Conservation (phyloP, 2,329 filamentous ascomycete species). For the Sarocladiaceae sp. region DNA sequence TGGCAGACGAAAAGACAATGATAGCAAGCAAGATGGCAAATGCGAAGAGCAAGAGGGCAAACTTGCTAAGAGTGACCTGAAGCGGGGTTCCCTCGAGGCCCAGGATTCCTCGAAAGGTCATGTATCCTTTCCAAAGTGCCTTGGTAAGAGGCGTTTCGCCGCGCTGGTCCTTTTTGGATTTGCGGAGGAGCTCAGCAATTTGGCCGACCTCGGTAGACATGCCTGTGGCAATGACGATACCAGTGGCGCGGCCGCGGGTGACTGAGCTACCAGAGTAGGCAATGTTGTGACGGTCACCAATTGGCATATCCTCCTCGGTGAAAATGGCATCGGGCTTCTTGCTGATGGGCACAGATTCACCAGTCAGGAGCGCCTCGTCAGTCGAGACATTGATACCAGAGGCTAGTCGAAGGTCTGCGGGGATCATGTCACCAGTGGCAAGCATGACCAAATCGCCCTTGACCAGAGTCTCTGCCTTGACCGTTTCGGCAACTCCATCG, state of each 20-base stretch:
- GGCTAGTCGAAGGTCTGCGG: conserved; percentile 60
- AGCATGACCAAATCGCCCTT: conserved; percentile 59
- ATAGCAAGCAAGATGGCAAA: conserved; percentile 58
- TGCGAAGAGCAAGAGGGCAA: conserved; percentile 73
- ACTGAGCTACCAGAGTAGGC: conserved; percentile 67
- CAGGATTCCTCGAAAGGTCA: conserved; percentile 46
- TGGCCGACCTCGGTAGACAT: conserved; percentile 71
- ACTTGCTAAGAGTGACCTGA: conserved; percentile 77
- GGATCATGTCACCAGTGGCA: conserved; percentile 61
- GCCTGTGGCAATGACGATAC: conserved; percentile 63
- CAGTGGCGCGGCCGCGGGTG: conserved; percentile 61
- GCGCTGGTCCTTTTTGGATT: conserved; percentile 39
- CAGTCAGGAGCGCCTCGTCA: conserved; percentile 69
- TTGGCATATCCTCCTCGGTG: conserved; percentile 46
- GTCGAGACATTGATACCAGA: conserved; percentile 68
- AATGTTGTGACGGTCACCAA: conserved; percentile 65
- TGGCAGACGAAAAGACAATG: conserved; percentile 55
- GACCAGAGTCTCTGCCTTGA: conserved; percentile 53
- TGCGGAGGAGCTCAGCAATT: conserved; percentile 64
- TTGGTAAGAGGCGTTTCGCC: conserved; percentile 36
- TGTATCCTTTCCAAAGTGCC: conserved; percentile 35
- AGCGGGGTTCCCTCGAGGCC: conserved; percentile 73
- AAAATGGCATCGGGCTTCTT: conserved; percentile 56
- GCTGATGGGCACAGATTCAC: conserved; percentile 64
- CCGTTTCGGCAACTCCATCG: conserved; percentile 41